Base-by-base conservation (phyloP, 164 flowering plant species). In the Echeveria elegans region DNA sequence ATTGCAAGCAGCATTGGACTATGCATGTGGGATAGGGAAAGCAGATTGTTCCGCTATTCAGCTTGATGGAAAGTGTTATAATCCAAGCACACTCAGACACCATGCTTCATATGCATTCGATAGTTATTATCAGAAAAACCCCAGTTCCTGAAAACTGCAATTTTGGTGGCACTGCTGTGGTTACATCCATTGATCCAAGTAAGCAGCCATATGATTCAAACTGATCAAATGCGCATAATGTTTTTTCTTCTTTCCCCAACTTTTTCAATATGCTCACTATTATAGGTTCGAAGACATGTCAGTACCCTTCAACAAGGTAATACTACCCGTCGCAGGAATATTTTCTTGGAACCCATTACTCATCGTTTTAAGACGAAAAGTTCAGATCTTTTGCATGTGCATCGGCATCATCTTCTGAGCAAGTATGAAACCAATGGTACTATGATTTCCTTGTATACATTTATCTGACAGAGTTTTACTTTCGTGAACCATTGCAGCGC, bases 51-150 rank as follows among this genome's bases (percentile, higher is more conserved):
- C 47, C 10, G 66, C 66, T 23, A 63, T 63, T 63, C 66, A 63
- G 15, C 47, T 36, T 24, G 16, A 24, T 12, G 66, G 66, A 14
- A 63, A 14, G 41, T 63, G 45, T 63, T 63, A 63, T 18, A 36
- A 2, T 37, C 66, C 66, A 18, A 31, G 16, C 29, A 36, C 66
- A 19, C 45, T 63, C 45, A 78, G 67, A 4, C 83, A 80, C 59
- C 98, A 92, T 77, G 96, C 98, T 16, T 90, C 98, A n/a, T 88
- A 73, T 75, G 96, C 98, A 1, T 92, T 90, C 78, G 90, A 92
- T 61, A 37, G 68, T 67, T 92, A 88, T 71, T 92, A 85, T 71
- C 96, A 88, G 79, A 89, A 88, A 77, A 86, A 86, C 43, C n/a
- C 96, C 94, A n/a, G 64, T 76, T 64, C 90, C 94, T 0, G 85